Evolutionary conservation across 257 asterid genomes (phyloP), one percentile per base, ranked within the genome.

Genomic region (Capsicum chinense): DNA sequence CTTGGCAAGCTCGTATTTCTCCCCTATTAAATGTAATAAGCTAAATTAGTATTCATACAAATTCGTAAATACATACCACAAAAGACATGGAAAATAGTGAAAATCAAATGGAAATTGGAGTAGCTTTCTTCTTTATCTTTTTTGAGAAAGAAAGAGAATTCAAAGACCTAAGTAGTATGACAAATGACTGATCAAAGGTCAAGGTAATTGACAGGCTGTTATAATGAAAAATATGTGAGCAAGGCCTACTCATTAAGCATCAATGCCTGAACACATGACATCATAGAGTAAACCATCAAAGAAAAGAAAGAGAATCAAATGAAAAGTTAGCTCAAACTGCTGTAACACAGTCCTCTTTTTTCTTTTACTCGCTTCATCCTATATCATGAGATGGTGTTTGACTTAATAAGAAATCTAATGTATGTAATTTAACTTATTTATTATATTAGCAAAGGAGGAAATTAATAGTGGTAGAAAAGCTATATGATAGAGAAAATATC

Each of bases 1-100:
- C 93, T 90, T 93, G 85, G 97, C 99, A 85, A 95, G 96, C 85
- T 91, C 97, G 82, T 91, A 97, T 81, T 97, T 97, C 85, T 93
- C 97, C 79, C 99, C 99, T 97, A 88, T 78, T 19, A 82, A 86
- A 71, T 86, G 47, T 83, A 56, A 83, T 39, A 37, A 54, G 33
- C 82, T 26, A 26, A 78, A 33, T 78, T 56, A 54, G 66, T 52
- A 56, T 9, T 26, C 5, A 54, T 54, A 78, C 15, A 33, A 16
- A 56, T 9, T 33, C 9, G 64, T 54, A 33, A 54, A 33, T 1
- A 16, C 33, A 7, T 56, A 78, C 48, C 50, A 26, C 5, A 26
- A 56, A 17, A 54, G 26, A 35, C 64, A 78, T 33, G 64, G 5
- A 9, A 33, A 76, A 76, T 11, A 33, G 64, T 8, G 62, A 12